Conservation (phyloP, 2,329 filamentous ascomycete genomes). For the Fusarium sterilihyphosum region DNA sequence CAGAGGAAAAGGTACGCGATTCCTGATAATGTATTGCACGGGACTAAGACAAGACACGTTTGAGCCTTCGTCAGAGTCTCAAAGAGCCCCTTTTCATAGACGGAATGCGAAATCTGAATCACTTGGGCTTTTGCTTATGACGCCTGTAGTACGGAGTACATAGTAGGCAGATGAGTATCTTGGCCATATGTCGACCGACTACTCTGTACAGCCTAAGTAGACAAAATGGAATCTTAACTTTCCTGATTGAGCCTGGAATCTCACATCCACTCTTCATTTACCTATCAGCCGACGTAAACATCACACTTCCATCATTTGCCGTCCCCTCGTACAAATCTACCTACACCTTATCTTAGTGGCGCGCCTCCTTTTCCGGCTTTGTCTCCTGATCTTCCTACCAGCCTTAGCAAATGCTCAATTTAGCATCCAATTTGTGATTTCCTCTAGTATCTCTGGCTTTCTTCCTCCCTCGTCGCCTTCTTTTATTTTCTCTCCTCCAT, state of each 20-base stretch:
- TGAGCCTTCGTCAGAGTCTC: background rate
- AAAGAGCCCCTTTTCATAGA: constrained; percentile 1
- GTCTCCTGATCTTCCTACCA: constrained; percentile 34
- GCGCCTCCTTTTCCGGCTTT: constrained; percentile 37
- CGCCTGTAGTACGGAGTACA: background rate
- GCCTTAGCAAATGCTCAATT: constrained; percentile 9
- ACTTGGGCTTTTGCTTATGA: background rate
- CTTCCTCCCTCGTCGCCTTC: background rate
- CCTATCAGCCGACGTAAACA: background rate
- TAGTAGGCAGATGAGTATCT: background rate
- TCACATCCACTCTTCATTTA: constrained; percentile 4
- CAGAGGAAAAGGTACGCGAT: background rate
- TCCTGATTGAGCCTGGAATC: constrained; percentile 18
- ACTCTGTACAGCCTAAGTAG: background rate
- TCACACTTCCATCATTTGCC: constrained; percentile 23
- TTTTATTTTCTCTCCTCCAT: background rate
- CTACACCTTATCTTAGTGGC: constrained; percentile 23
- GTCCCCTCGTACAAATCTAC: background rate
- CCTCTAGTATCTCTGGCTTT: background rate
- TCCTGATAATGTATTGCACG: background rate
- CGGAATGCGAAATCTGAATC: constrained; percentile 25
- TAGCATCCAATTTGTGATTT: constrained; percentile 2
- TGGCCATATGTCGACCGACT: background rate
- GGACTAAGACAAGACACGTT: background rate
- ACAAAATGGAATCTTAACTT: constrained; percentile 17